Percentiles rank a stretch among this genome's conserved stretches.
phyloP scores from a whole-genome alignment of 495 filamentous ascomycete genomes.

The Aspergillus asperescens region DNA sequence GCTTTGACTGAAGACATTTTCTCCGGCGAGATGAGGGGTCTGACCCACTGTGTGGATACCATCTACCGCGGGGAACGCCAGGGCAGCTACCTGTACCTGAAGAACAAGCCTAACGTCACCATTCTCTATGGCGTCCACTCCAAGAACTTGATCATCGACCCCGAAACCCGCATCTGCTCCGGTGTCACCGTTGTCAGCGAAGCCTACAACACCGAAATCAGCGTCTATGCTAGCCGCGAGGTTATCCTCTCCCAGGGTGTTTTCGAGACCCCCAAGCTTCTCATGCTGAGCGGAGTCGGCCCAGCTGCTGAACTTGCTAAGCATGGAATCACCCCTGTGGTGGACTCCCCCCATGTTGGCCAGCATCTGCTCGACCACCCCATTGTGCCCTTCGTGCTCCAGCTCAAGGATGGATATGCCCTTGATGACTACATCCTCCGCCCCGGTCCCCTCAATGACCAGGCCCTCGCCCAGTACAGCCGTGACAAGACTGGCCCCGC shows the following conservation, averaged over 20 bases:
- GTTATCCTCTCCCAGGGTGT: slow-evolving; percentile 43
- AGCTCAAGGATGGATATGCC: slow-evolving; percentile 49
- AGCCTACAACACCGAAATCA: slow-evolving; percentile 14
- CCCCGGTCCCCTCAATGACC: too few relatives aligned
- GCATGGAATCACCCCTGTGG: slow-evolving; percentile 43
- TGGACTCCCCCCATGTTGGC: slow-evolving; percentile 47
- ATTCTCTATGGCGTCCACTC: slow-evolving; percentile 45
- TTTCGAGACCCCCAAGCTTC: slow-evolving; percentile 44
- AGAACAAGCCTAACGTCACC: slow-evolving; percentile 52
- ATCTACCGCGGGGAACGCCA: slow-evolving; percentile 56
- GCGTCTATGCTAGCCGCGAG: slow-evolving; percentile 38
- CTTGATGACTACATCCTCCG: slow-evolving; percentile 52
- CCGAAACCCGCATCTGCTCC: slow-evolving; percentile 26
- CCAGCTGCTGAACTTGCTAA: slow-evolving; percentile 39
- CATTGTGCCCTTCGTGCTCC: slow-evolving; percentile 50
- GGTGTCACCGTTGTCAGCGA: slow-evolving; percentile 52
- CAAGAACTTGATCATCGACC: slow-evolving; percentile 51
- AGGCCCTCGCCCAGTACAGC: too few relatives aligned
- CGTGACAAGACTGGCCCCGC: slow-evolving; percentile 45
- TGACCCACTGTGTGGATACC: slow-evolving; percentile 50
- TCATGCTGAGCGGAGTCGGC: slow-evolving; percentile 47
- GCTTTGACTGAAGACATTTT: slow-evolving; percentile 50
- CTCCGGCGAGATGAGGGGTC: slow-evolving; percentile 51
- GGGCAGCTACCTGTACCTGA: slow-evolving; percentile 47
- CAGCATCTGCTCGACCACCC: slow-evolving; percentile 57